These are phyloP conservation scores for Dioscorea dumetorum DNA, from an alignment of 106 monocot species.

Conservation along the genomic window DNA sequence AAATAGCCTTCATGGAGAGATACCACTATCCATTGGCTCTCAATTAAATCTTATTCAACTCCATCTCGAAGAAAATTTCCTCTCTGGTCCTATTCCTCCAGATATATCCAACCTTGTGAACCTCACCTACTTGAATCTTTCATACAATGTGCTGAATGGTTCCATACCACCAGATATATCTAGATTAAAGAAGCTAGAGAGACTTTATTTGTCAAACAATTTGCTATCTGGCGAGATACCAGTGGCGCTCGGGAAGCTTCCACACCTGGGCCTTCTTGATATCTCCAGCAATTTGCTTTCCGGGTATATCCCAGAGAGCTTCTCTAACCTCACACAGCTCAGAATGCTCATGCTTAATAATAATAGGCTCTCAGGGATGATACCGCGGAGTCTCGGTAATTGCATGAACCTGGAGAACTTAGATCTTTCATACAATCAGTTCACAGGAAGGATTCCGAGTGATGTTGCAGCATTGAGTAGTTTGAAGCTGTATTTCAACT, in stretches of 20 bases:
- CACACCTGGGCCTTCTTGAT: conserved; percentile 53
- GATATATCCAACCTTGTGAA: conserved; percentile 72
- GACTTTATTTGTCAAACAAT: conserved; percentile 60
- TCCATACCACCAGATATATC: conserved; percentile 66
- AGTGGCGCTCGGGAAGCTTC: conserved; percentile 33
- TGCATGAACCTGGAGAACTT: conserved; percentile 65
- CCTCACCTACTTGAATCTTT: conserved; percentile 69
- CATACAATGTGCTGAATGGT: conserved; percentile 67
- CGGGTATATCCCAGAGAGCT: conserved; percentile 47
- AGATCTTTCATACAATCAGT: conserved; percentile 68
- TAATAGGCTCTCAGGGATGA: conserved; percentile 52
- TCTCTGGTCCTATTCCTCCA: conserved; percentile 58
- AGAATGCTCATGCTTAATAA: conserved; percentile 51
- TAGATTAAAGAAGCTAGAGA: conserved; percentile 36
- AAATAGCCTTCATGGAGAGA: conserved; percentile 35
- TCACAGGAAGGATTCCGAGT: conserved; percentile 54
- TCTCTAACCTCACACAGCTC: conserved; percentile 54
- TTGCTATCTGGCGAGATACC: conserved; percentile 64
- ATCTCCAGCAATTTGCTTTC: conserved; percentile 55
- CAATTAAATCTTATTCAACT: conserved; percentile 51
- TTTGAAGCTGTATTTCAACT: conserved; percentile 67
- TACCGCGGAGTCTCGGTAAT: conserved; percentile 51
- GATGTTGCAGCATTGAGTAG: conserved; percentile 35
- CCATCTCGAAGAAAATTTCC: conserved; percentile 61
- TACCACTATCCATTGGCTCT: conserved; percentile 46